phyloP scores from a whole-genome alignment of 208 protist genomes.

The Acanthamoeba divionensis region DNA sequence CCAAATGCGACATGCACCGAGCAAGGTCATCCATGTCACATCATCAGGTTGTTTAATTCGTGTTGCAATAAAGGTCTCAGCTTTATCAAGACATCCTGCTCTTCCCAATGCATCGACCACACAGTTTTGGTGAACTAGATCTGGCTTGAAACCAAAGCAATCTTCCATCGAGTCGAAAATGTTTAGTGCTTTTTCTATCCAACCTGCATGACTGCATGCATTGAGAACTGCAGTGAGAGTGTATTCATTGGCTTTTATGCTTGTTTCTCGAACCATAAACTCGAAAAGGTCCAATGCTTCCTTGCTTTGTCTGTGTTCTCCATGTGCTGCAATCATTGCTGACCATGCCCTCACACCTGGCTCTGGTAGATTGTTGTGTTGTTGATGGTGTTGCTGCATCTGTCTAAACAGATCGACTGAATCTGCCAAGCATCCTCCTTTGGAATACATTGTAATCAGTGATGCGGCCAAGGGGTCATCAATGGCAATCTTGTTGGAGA shows the following conservation, averaged over 20 bases:
- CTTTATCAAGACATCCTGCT: conserved; percentile 41
- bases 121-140: neutral
- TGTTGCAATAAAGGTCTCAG: neutral
- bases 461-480: too few species aligned
- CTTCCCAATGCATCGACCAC: conserved; percentile 38
- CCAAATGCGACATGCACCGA: neutral
- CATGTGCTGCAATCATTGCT: conserved; percentile 1
- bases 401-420: neutral
- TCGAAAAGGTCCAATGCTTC: conserved; percentile 11
- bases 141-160: neutral
- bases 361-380: neutral
- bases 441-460: neutral
- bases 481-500: too few species aligned
- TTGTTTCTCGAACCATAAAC: neutral
- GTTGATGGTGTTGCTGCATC: neutral
- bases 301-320: neutral
- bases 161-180: neutral
- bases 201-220: conserved; percentile 45
- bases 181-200: neutral
- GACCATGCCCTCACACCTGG: neutral
- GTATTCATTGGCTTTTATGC: neutral
- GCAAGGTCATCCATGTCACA: neutral
- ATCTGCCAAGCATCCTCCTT: neutral
- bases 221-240: conserved; percentile 19
- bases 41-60: neutral